Evolutionary conservation across 352 stramenopile genomes (phyloP), one percentile per base, ranked within the genome.

Genomic region (Pythium monospermum): DNA sequence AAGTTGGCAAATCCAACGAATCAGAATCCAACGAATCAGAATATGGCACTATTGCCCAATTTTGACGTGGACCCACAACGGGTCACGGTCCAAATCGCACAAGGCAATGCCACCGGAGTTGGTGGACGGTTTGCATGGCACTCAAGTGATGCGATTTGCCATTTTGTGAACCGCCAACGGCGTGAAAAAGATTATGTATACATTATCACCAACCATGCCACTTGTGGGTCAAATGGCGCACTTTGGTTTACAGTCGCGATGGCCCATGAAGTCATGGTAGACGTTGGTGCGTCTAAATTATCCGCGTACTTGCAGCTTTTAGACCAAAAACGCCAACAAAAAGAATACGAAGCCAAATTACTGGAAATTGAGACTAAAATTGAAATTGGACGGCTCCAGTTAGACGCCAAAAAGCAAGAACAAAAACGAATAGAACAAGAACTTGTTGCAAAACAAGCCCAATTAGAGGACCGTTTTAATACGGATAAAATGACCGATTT

Each of bases 41-140:
- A 19, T 11, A 46, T 52, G 19, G 40, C 63, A 15, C 19, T 88
- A 0, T 2, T 40, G 7, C 75, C 77, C 15, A 61, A 72, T 19
- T 78, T 68, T 36, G 66, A 84, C 41, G 69, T 87, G 6, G 57
- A 64, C 0, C 59, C 71, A 1, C 72, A 79, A n/a, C 55, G 60
- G 25, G 83, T 71, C 43, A 80, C 64, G 25, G 64, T 89, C 7
- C 64, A 66, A 23, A 61, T 63, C 3, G 81, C 77, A 2, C 71
- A 83, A 18, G 52, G 70, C 0, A 91, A 91, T 36, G 56, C 63
- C 6, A 61, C 74, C 8, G 71, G 78, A 4, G 62, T 89, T 2
- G 73, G 72, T 19, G 76, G 78, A 11, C 76, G 81, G 13, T 85
- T 81, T 36, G 79, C 64, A 35, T 92, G 81, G 81, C 78, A 92